phyloP scores from a whole-genome alignment of 331 rosid species.

The Prunus yedoensis region DNA sequence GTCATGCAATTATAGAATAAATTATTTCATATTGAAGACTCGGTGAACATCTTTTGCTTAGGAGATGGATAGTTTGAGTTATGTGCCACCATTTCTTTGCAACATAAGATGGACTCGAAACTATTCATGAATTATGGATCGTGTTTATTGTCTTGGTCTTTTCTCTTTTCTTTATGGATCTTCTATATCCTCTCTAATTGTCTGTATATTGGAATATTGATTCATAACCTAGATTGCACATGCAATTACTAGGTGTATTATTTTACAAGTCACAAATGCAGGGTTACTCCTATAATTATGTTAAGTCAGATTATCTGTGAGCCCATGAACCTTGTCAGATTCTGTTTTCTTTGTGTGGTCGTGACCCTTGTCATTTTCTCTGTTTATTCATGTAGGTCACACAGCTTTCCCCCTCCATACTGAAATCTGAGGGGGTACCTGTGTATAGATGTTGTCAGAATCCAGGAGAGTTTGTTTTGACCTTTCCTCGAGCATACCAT shows the following conservation, averaged over 20 bases:
- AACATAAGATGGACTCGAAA: neutral
- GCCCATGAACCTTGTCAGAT: neutral
- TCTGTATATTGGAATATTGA: neutral
- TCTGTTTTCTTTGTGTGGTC: neutral
- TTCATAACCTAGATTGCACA: neutral
- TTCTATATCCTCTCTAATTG: neutral
- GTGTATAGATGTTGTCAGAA: conserved; percentile 95
- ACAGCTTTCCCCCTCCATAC: conserved; percentile 93
- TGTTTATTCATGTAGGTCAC: conserved; percentile 63
- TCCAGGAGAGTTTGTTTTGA: conserved; percentile 94
- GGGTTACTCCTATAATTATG: neutral
- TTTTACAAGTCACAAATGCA: neutral
- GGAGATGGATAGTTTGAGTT: neutral
- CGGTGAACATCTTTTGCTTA: neutral
- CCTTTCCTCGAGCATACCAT: conserved; percentile 99
- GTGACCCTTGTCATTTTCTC: conserved; percentile 11
- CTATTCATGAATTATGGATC: neutral
- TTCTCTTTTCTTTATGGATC: neutral
- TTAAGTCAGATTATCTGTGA: neutral
- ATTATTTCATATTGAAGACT: neutral
- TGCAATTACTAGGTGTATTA: neutral
- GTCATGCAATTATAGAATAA: neutral
- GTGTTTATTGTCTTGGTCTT: neutral
- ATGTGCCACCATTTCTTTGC: neutral
- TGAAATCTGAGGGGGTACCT: conserved; percentile 85